phyloP scores from a whole-genome alignment of 2,329 filamentous ascomycete species.

The Leptodontidium sp. region DNA sequence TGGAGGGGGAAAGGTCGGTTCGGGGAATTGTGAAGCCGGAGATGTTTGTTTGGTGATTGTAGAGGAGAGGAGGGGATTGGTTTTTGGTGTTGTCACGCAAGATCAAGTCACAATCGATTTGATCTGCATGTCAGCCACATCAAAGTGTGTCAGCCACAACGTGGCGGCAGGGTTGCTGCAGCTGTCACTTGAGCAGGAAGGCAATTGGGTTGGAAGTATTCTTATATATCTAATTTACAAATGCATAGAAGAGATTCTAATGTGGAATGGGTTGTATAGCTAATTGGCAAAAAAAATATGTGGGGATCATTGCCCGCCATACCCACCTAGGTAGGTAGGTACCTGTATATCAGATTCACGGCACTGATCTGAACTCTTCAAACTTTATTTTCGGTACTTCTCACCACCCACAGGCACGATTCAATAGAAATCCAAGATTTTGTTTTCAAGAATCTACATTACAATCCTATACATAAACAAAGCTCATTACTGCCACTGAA shows the following conservation, averaged over 20 bases:
- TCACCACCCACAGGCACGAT: neutral
- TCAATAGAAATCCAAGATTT: neutral
- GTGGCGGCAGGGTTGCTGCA: constrained; percentile 5
- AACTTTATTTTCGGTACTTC: neutral
- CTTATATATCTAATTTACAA: no score
- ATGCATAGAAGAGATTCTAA: no score
- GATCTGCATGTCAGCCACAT: constrained; percentile 5
- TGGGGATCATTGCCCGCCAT: no score
- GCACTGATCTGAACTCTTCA: neutral
- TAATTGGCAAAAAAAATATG: no score
- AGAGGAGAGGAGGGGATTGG: neutral
- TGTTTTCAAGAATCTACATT: constrained; percentile 4
- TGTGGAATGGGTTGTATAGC: no score
- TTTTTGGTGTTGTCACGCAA: neutral
- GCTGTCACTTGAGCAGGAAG: neutral
- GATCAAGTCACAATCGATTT: neutral
- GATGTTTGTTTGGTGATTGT: neutral
- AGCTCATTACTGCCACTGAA: neutral
- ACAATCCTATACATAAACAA: constrained; percentile 17
- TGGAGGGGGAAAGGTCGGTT: neutral
- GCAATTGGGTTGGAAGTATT: neutral
- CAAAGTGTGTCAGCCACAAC: neutral
- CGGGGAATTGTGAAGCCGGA: neutral
- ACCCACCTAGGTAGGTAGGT: no score
- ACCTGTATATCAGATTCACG: no score